Evolutionary conservation across 495 filamentous ascomycete species (phyloP).

Genomic region (Aspergillus affinis): DNA sequence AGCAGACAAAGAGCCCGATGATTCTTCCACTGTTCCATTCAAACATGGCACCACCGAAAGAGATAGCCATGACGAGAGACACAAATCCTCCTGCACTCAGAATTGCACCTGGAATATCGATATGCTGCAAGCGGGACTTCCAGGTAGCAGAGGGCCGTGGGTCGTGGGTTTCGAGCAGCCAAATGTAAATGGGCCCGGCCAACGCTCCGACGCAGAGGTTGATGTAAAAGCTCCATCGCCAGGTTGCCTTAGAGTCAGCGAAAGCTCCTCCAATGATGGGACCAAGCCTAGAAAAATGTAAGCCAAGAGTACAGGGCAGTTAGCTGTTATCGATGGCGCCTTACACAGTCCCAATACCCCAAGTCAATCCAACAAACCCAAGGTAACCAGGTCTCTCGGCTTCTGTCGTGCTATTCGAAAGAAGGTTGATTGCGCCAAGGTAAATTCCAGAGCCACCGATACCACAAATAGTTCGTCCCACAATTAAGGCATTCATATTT

Average conservation of each 20-base stretch:
- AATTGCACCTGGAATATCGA: slow-evolving; percentile 31
- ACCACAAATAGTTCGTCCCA: too few species aligned
- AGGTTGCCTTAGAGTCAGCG: slow-evolving; percentile 30
- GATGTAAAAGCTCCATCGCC: slow-evolving; percentile 49
- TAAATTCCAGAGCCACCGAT: too few species aligned
- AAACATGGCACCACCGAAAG: slow-evolving; percentile 34
- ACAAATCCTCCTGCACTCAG: slow-evolving; percentile 25
- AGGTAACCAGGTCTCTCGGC: too few species aligned
- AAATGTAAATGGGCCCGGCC: slow-evolving; percentile 54
- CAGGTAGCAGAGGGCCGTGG: slow-evolving; percentile 36
- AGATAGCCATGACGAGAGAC: slow-evolving; percentile 26
- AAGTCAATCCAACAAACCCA: slow-evolving; percentile 12
- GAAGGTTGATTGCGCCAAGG: too few species aligned
- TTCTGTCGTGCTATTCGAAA: too few species aligned
- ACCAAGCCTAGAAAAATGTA: slow-evolving; percentile 24
- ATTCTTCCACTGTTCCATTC: slow-evolving; percentile 25
- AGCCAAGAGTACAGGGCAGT: too few species aligned
- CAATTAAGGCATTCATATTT: slow-evolving; percentile 14
- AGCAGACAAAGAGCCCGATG: slow-evolving; percentile 27
- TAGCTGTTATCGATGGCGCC: too few species aligned
- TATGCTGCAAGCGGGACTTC: slow-evolving; percentile 17
- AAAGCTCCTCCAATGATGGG: slow-evolving; percentile 45
- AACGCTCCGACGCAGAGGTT: slow-evolving; percentile 56
- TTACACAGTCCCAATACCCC: slow-evolving; percentile 44
- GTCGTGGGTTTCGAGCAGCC: slow-evolving; percentile 49